A percentile compares a stretch with the other conserved stretches of the same genome.
These are phyloP conservation scores for Zymoseptoria brevis DNA, from an alignment of 2,329 filamentous ascomycete species.

Conservation along the genomic window DNA sequence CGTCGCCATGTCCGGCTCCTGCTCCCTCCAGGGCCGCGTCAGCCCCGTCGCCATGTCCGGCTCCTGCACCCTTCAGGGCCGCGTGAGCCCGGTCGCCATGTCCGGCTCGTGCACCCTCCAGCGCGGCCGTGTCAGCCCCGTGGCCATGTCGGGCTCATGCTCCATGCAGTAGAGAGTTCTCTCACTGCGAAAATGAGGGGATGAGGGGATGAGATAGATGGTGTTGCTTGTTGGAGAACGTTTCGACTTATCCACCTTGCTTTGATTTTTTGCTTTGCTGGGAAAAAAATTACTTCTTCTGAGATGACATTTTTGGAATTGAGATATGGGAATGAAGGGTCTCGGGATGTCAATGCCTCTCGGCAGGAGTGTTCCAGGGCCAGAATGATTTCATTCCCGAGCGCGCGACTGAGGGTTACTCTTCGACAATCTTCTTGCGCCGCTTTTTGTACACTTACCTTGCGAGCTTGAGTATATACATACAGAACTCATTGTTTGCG, in stretches of 20 bases:
- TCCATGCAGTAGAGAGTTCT: background rate
- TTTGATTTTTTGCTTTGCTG: background rate
- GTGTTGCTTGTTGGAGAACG: background rate
- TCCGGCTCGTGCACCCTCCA: background rate
- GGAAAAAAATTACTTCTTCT: background rate
- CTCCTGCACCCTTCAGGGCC: background rate
- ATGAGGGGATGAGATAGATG: background rate
- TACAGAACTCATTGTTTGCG: background rate
- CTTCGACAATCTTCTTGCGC: background rate
- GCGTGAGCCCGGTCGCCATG: background rate
- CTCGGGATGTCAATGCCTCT: too few species aligned
- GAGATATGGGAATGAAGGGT: background rate
- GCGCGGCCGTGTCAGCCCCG: background rate
- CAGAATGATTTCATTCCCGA: background rate
- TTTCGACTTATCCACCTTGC: too few species aligned
- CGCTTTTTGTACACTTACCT: background rate
- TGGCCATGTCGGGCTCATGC: background rate
- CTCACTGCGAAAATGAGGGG: background rate
- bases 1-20: background rate
- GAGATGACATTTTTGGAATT: background rate
- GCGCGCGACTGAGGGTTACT: background rate
- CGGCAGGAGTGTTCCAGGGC: too few species aligned
- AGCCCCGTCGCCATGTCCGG: background rate
- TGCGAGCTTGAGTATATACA: background rate
- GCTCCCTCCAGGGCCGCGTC: background rate